Conservation (phyloP, 306 rosid genomes). For the Acacia melanoxylon region DNA sequence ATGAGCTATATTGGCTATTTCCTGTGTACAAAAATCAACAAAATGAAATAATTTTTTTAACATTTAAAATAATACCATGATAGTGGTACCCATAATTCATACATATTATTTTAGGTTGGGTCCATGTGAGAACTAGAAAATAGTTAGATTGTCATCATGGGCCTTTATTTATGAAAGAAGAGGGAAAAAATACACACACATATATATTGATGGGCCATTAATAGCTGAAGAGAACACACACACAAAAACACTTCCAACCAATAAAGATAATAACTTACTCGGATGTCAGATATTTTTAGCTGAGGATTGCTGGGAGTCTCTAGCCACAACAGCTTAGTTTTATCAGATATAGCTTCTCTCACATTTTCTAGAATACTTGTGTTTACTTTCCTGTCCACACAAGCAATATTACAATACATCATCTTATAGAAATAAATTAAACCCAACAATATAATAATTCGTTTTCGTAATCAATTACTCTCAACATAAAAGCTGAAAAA, state of each 20-base stretch:
- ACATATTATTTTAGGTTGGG: too few species aligned
- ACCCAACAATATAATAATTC: neutral
- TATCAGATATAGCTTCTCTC: constrained; percentile 58
- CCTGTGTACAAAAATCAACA: constrained; percentile 49
- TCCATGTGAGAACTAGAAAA: too few species aligned
- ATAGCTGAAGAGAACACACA: too few species aligned
- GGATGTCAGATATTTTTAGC: constrained; percentile 21
- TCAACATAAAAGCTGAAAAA: neutral
- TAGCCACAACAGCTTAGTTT: constrained; percentile 52
- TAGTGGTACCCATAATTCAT: too few species aligned
- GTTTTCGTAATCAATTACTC: too few species aligned
- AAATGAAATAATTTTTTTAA: neutral
- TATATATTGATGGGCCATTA: too few species aligned
- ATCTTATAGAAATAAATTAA: constrained; percentile 2
- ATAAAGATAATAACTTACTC: constrained; percentile 52
- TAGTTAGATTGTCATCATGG: too few species aligned
- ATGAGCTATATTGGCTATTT: constrained; percentile 77
- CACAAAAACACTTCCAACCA: too few species aligned
- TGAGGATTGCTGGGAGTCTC: neutral
- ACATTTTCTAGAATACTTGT: constrained; percentile 74
- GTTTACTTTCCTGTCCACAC: constrained; percentile 67
- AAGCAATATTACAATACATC: constrained; percentile 14
- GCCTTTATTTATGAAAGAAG: too few species aligned
- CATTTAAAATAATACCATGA: neutral
- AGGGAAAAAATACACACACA: too few species aligned